Evolutionary conservation across 1,139 yeast species (phyloP), one percentile per base, ranked within the genome.

Genomic region (Suhomyces bribrorum): DNA sequence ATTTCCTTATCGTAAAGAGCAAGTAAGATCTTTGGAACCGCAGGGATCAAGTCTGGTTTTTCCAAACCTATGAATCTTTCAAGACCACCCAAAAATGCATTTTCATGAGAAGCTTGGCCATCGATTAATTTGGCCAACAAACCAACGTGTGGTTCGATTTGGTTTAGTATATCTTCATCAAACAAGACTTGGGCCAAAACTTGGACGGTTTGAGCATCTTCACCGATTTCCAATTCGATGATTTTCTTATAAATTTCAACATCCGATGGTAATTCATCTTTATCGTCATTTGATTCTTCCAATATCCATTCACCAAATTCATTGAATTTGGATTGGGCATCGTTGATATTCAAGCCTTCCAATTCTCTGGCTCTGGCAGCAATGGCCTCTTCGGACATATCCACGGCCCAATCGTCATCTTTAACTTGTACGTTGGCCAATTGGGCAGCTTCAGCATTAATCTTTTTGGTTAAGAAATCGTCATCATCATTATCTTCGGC

Each of bases 321-420:
- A 48, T 84, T 86, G 53, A 73, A 74, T 51, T 77, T 73, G 60
- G 73, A 77, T 43, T 72, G 62, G 36, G 63, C 64, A 39, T 64
- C 67, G 32, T 65, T 53, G 59, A 79, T 63, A 29, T 66, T 59
- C 46, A 79, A 54, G 31, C 79, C 83, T 64, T 89, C 95, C 49
- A 90, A 75, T 59, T 86, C 95, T 56, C 81, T 74, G 40, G 96
- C 96, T 68, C 99, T 86, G 30, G 87, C 89, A 58, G 86, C 85
- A 52, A 94, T 88, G 38, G 98, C 98, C 65, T 89, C 98, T 61
- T 86, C 95, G 37, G 96, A 86, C 81, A 92, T 86, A 62, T 92
- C 99, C 37, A 90, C 97, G 14, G 97, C 89, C 98, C 98, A 92
- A 49, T 88, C 96, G 53, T 87, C 97, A 58, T 89, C 96, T 48